Conservation (phyloP, 768 basidiomycete genomes). For the Russula virescens region DNA sequence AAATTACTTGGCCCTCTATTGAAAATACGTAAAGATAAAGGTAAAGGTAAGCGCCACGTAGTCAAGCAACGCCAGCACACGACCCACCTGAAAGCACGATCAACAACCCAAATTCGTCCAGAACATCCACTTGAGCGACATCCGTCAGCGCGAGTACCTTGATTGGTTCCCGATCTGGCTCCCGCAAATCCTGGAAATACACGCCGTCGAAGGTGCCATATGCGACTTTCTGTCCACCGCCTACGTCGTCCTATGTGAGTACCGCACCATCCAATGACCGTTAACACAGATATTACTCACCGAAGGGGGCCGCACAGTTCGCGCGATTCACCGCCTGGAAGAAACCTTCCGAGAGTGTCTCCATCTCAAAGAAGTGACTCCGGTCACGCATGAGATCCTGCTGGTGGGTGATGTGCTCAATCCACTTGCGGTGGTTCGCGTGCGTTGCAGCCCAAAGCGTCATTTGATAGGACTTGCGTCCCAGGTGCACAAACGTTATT, state of each 20-base stretch:
- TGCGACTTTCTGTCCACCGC: constrained; percentile 74
- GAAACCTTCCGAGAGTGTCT: constrained; percentile 80
- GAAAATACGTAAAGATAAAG: not conserved
- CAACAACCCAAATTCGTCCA: constrained; percentile 92
- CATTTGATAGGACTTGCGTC: constrained; percentile 86
- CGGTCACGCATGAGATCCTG: constrained; percentile 80
- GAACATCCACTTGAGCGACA: constrained; percentile 91
- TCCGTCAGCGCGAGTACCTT: constrained; percentile 86
- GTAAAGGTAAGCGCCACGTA: not conserved
- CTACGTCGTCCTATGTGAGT: constrained; percentile 36
- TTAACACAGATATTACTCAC: constrained; percentile 46
- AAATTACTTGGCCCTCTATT: constrained; percentile 89
- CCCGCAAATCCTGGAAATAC: constrained; percentile 84
- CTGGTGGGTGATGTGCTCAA: constrained; percentile 86
- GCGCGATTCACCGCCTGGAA: constrained; percentile 82
- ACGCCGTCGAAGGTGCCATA: constrained; percentile 99
- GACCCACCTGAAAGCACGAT: constrained; percentile 93
- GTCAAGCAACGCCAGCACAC: not conserved
- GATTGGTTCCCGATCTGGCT: constrained; percentile 71
- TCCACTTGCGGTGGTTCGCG: constrained; percentile 86
- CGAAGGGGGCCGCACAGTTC: constrained; percentile 83
- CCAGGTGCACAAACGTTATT: constrained; percentile 91
- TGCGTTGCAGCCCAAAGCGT: constrained; percentile 88
- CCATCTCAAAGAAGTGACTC: constrained; percentile 81
- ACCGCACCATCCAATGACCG: not conserved